Evolutionary conservation across 1,284 basidiomycete species (phyloP).

Genomic region (Phellopilus nigrolimitatus): DNA sequence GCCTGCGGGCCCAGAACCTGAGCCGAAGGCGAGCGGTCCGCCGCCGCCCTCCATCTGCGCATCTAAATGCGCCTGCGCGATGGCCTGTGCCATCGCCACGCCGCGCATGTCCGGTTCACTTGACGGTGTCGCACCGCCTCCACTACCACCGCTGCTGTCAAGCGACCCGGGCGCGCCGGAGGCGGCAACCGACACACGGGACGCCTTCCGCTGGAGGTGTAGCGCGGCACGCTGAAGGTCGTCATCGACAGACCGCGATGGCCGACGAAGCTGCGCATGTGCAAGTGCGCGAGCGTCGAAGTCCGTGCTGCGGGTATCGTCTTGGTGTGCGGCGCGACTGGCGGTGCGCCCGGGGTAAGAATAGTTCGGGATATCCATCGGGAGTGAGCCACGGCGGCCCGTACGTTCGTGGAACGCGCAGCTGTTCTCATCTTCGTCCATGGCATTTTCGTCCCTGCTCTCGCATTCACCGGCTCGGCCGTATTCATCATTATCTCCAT

Average conservation of each 20-base stretch:
- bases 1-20: neutral
- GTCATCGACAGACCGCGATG: conserved; percentile 49
- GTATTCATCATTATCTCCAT: conserved; percentile 9
- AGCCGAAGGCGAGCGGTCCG: conserved; percentile 22
- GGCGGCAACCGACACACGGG: conserved; percentile 21
- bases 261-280: conserved; percentile 36
- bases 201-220: conserved; percentile 20
- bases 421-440: conserved; percentile 12
- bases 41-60: conserved; percentile 27
- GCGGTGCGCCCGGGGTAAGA: neutral
- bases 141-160: conserved; percentile 25
- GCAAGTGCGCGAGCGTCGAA: conserved; percentile 14
- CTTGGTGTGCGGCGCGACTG: conserved; percentile 3
- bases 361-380: conserved; percentile 19
- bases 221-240: conserved; percentile 32
- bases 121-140: conserved; percentile 9
- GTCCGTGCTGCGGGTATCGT: conserved; percentile 1
- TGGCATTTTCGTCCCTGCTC: conserved; percentile 1
- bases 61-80: conserved; percentile 16
- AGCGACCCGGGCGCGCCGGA: conserved; percentile 31
- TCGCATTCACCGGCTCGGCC: neutral
- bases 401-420: conserved; percentile 4
- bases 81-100: conserved; percentile 18
- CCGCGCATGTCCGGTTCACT: conserved; percentile 21
- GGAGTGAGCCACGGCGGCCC: conserved; percentile 17